Base-by-base conservation (phyloP, 805 yeast genomes). In the Blastobotrys attinorum region DNA sequence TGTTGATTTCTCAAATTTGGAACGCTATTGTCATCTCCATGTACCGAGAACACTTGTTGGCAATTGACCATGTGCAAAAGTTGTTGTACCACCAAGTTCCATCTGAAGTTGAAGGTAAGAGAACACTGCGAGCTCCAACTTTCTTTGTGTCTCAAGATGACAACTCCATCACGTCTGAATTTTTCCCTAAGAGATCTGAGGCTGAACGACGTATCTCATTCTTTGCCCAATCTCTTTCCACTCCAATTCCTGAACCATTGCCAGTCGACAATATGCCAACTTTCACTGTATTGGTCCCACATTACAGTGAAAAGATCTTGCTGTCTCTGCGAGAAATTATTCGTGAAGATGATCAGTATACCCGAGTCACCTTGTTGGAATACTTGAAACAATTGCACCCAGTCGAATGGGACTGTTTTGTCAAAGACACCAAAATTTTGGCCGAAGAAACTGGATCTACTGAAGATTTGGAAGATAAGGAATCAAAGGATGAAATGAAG, bases 181-280 rank as follows among this genome's bases (percentile, higher is more conserved):
- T 77, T 15, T 76, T 81, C 52, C 77, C 76, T 20, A 60, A 74
- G 1, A 76, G 77, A 40, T 76, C 87, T 0, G 95, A 84, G 57
- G 95, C 95, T 0, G 81, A 80, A 56, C 68, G 96, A 54, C 71
- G 96, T 50, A 75, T 87, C 1, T 83, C 95, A 0, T 87, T 84
- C 58, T 87, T 87, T 69, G 96, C 96, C 0, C 95, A 87, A 57
- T 85, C 95, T 0, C 66, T 87, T 35, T 80, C 95, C 0, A 84
- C 94, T 0, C 90, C 95, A 1, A 81, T 87, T 67, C 83, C 86
- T 0, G 87, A 80, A 37, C 80, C 87, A 0, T 63, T 72, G 10
- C 74, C 86, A 0, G 72, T 81, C 5, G 73, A 71, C 17, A 69
- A 77, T 36, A 83, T 84, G 86, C 94, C 95, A 0, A 68, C 84